Base-by-base conservation (phyloP, 208 protist species). In the Wallacemonas sp. region DNA sequence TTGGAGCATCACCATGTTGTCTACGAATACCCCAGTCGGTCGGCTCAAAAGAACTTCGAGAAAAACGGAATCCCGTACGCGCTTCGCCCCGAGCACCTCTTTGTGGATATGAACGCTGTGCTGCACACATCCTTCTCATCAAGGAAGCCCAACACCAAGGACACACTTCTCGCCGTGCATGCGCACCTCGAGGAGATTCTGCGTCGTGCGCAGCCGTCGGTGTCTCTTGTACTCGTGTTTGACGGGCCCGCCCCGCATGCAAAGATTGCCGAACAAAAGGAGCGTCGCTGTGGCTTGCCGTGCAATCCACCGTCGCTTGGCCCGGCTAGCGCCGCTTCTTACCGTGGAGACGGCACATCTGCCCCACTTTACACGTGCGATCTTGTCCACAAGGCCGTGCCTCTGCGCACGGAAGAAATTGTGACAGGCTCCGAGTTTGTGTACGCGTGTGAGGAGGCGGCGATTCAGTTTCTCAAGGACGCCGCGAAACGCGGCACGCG, bases 71-170 rank as follows among this genome's bases (percentile, higher is more conserved):
- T 39, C 19, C 55, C 63, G 36, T 71, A 79, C 47, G 74, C 72
- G 19, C 56, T 86, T 39, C 44, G 58, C 19, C 74, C 84, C 1
- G 44, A 83, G 31, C 84, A 96, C 66, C 69, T 96, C 24, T 56
- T 93, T 14, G 27, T 96, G 12, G 90, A 96, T 65, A 96, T 96
- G 90, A 96, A 96, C 60, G 58, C 72, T 9, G 38, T 96, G 19
- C 24, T 96, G 30, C 90, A 96, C 71, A 49, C 49, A 17, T 53
- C 70, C 24, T 89, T 88, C 67, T 17, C 31, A 11, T 17, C 54
- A 12, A 49, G 45, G 11, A 44, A 26, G 17, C 71, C 81, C 9
- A 80, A 47, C 15, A 82, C 77, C 0, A 47, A 47, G 5, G 66
- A 72, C 26, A 78, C 77, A 27, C 74, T 93, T 34, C 26, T 62